These are phyloP conservation scores for Margaritispora aquatica DNA, from an alignment of 495 filamentous ascomycete genomes.

Conservation along the genomic window DNA sequence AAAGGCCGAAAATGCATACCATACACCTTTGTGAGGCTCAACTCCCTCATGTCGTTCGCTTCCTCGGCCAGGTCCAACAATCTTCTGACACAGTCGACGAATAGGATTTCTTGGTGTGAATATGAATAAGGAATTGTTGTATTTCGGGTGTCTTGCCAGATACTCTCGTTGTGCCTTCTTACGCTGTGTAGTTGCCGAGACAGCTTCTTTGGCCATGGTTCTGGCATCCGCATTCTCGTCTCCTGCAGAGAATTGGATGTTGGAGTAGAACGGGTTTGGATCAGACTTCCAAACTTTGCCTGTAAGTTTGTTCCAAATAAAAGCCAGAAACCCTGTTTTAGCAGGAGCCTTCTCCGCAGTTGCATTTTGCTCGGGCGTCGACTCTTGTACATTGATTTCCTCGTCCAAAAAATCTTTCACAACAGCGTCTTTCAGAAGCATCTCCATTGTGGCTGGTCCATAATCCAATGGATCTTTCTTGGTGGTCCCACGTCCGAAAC, in stretches of 20 bases:
- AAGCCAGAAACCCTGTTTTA: conserved; percentile 48
- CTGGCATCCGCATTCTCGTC: conserved; percentile 71
- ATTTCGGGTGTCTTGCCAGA: conserved; percentile 76
- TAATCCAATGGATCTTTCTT: conserved; percentile 82
- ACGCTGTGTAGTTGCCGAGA: conserved; percentile 72
- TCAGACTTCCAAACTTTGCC: conserved; percentile 56
- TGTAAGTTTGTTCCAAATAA: conserved; percentile 49
- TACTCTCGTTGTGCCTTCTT: conserved; percentile 89
- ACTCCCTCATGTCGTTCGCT: conserved; percentile 79
- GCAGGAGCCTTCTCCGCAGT: conserved; percentile 25
- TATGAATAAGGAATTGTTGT: conserved; percentile 88
- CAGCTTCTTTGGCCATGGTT: conserved; percentile 82
- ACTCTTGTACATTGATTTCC: conserved; percentile 32
- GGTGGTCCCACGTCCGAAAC: conserved; percentile 58
- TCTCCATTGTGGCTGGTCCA: conserved; percentile 81
- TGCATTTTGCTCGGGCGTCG: conserved; percentile 31
- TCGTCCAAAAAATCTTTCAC: conserved; percentile 93
- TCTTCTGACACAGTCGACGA: conserved; percentile 75
- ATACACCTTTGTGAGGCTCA: conserved; percentile 76
- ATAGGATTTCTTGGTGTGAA: conserved; percentile 73
- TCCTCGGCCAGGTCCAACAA: conserved; percentile 89
- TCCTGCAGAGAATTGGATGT: conserved; percentile 61
- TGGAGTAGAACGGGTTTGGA: conserved; percentile 93
- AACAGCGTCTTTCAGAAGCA: conserved; percentile 92
- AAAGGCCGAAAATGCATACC: conserved; percentile 89